Conservation (phyloP, 768 basidiomycete species). For the Lactifluus echinatus region DNA sequence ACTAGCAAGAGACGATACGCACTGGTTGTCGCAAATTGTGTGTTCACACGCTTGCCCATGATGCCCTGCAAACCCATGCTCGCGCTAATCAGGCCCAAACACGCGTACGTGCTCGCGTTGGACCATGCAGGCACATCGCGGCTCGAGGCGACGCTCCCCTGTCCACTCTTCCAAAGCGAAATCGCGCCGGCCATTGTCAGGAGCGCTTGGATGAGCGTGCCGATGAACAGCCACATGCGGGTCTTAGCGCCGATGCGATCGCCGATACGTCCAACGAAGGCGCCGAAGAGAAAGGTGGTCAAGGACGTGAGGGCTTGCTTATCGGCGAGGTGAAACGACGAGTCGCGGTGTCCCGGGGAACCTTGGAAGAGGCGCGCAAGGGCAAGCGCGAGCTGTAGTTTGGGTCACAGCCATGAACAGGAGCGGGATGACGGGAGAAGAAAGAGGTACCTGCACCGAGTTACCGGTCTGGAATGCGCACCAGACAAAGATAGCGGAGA, state of each 20-base stretch:
- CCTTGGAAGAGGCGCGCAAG: constrained; percentile 69
- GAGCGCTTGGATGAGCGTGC: constrained; percentile 66
- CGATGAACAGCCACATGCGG: constrained; percentile 63
- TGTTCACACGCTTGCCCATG: constrained; percentile 70
- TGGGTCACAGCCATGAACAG: not conserved
- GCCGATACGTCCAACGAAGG: constrained; percentile 78
- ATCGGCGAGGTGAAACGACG: constrained; percentile 69
- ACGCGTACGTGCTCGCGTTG: constrained; percentile 54
- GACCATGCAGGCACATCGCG: constrained; percentile 67
- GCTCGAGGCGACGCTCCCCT: constrained; percentile 42
- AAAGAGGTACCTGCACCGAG: constrained; percentile 45
- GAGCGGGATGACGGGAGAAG: not conserved
- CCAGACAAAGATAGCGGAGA: constrained; percentile 78
- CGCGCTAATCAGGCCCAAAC: constrained; percentile 73
- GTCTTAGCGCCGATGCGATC: constrained; percentile 67
- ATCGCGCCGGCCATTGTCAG: constrained; percentile 69
- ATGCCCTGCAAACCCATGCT: constrained; percentile 80
- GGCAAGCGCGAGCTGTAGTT: constrained; percentile 60
- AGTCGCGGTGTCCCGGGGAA: constrained; percentile 38
- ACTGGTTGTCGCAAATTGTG: constrained; percentile 74
- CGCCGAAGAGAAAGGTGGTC: constrained; percentile 64
- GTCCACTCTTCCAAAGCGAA: constrained; percentile 59
- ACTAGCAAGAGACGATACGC: constrained; percentile 23
- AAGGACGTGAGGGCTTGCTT: constrained; percentile 79
- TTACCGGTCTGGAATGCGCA: constrained; percentile 83